Base-by-base conservation (phyloP, 140 eudicot genomes). In the Stevia rebaudiana region DNA sequence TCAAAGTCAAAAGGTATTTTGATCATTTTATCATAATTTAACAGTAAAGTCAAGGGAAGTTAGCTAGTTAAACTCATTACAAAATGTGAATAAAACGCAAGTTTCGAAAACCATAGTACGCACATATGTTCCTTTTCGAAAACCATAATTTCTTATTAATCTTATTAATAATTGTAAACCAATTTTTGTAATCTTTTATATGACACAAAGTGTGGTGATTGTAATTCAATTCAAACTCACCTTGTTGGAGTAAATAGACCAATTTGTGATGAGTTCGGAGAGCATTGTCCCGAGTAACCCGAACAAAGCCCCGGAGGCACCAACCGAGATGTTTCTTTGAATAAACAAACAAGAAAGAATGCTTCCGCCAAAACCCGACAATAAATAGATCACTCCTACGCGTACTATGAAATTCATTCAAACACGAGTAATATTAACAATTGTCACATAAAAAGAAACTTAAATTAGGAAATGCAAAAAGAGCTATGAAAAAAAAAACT, bases 221-320 rank as follows among this genome's bases (percentile, higher is more conserved):
- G 6, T 3, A 23, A 50, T 33, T 16, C 16, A 5, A 58, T 31
- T 42, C 47, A 24, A 46, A 12, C 24, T 2, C 31, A 80, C 97
- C 95, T 86, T 86, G 72, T 83, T 86, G 41, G 89, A 69, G 63
- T 89, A 89, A 1, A 89, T 83, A 13, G 85, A 74, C 97, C 95
- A 86, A 57, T 89, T 89, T 12, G 97, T 86, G 24, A 86, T 75
- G 25, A 89, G 84, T 64, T 89, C 97, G 0, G 97, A 78, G 17
- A 86, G 85, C 97, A 89, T 86, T 10, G 97, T 84, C 25, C 97
- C 97, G 39, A 89, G 86, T 63, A 89, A 78, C 65, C 95, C 97
- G 43, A 89, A 89, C 19, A 89, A 80, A 65, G 97, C 94, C n/a
- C 97, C 88, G 2, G 97, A 86, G 3, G 97, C 92, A 67, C 97